Percentiles rank a stretch among this genome's conserved stretches.
These are phyloP conservation scores for Rhytidiadelphus loreus DNA, from an alignment of 225 moss, liverwort and hornwort genomes.

Conservation along the genomic window DNA sequence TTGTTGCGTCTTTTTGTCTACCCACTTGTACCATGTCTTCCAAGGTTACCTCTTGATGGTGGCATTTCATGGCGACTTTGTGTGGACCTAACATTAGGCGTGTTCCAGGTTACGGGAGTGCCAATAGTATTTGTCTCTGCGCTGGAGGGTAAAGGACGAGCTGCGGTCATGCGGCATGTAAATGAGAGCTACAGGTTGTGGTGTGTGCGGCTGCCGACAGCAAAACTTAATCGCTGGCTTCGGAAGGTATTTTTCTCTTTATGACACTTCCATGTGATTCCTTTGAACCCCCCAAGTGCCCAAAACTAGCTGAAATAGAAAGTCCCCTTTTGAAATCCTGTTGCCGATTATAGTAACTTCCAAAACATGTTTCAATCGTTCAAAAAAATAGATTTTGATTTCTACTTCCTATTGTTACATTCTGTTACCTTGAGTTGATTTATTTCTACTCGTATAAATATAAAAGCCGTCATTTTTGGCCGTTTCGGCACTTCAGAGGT, in stretches of 20 bases:
- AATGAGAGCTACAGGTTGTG: constrained; percentile 71
- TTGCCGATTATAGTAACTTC: not conserved
- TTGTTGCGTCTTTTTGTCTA: not conserved
- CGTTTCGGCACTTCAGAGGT: not conserved
- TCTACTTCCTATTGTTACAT: not conserved
- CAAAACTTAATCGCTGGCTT: constrained; percentile 95
- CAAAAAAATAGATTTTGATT: not conserved
- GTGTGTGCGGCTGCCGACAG: constrained; percentile 79
- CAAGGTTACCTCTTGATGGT: not conserved
- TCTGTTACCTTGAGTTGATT: not conserved
- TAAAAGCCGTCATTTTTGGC: not conserved
- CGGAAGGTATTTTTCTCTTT: constrained; percentile 48
- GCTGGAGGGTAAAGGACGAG: constrained; percentile 62
- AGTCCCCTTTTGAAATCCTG: not conserved
- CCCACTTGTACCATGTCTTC: not conserved
- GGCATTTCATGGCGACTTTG: not conserved
- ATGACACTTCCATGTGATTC: not conserved
- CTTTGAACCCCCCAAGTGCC: too few relatives aligned
- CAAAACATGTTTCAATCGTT: not conserved
- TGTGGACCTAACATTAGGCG: not conserved
- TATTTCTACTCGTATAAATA: not conserved
- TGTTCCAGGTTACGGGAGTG: constrained; percentile 71
- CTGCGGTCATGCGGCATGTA: constrained; percentile 71
- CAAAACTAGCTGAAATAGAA: not conserved
- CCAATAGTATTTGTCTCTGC: constrained; percentile 84